These are phyloP conservation scores for Fusarium anthophilum DNA, from an alignment of 2,329 filamentous ascomycete species.

Conservation along the genomic window DNA sequence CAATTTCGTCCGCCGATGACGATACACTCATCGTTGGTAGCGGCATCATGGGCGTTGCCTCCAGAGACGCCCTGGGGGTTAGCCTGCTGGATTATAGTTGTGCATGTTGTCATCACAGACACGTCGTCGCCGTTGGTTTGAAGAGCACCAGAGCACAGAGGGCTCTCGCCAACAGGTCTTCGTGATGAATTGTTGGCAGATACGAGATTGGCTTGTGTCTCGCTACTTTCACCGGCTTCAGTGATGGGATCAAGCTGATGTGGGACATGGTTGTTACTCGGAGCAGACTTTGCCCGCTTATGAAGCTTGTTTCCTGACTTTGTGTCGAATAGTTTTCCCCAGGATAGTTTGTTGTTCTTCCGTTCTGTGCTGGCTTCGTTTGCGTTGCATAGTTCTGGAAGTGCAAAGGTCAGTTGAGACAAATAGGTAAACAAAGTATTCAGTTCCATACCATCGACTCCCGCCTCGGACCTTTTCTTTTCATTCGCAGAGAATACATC, in stretches of 20 bases:
- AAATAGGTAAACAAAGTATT: not conserved
- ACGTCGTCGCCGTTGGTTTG: not conserved
- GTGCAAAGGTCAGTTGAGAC: not conserved
- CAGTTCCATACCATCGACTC: constrained; percentile 1
- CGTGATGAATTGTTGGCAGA: no score
- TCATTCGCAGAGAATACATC: not conserved
- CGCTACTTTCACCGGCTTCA: not conserved
- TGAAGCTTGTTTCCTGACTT: constrained; percentile 26
- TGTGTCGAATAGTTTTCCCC: constrained; percentile 15
- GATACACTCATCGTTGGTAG: not conserved
- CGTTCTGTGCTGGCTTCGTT: not conserved
- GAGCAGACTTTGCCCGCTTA: constrained; percentile 21
- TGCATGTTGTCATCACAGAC: not conserved
- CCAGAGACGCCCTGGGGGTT: not conserved
- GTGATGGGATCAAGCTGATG: constrained; percentile 1
- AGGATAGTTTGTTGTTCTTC: not conserved
- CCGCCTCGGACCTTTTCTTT: not conserved
- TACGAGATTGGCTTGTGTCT: not conserved
- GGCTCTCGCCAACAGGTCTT: not conserved
- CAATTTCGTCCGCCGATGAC: not conserved
- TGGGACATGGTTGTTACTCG: not conserved
- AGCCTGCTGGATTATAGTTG: not conserved
- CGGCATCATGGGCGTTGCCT: not conserved
- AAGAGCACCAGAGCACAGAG: not conserved
- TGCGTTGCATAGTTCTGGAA: not conserved